Evolutionary conservation across 2,329 filamentous ascomycete genomes (phyloP).

Genomic region (Talaromyces sp.): DNA sequence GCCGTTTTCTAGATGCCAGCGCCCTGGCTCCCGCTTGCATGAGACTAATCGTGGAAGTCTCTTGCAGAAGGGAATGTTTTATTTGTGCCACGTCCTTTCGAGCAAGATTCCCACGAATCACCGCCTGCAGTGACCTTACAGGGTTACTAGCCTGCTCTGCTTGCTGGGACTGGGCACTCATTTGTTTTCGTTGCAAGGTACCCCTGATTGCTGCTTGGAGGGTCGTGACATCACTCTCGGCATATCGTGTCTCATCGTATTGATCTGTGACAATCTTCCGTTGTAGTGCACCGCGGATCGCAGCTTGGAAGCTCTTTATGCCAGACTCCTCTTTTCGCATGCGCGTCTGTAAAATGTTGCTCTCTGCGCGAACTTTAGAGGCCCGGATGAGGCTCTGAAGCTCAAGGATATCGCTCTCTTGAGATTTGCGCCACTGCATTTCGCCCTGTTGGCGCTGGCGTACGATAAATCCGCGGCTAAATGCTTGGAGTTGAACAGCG

Average conservation of each 20-base stretch:
- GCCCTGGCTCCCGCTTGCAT: constrained; percentile 43
- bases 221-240: constrained; percentile 56
- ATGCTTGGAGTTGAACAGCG: constrained; percentile 77
- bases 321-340: constrained; percentile 46
- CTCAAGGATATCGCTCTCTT: constrained; percentile 72
- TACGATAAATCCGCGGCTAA: constrained; percentile 73
- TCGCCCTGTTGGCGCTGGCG: constrained; percentile 65
- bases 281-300: constrained; percentile 53
- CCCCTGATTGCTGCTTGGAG: constrained; percentile 1
- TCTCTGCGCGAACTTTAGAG: constrained; percentile 46
- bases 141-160: constrained; percentile 57
- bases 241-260: constrained; percentile 40
- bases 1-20: constrained; percentile 41
- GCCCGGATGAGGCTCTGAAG: constrained; percentile 80
- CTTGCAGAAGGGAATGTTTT: constrained; percentile 27
- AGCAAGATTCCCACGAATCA: constrained; percentile 60
- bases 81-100: constrained; percentile 33
- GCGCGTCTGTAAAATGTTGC: constrained; percentile 44
- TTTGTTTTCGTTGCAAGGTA: constrained; percentile 58
- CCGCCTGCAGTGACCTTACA: constrained; percentile 57
- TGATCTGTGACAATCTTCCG: constrained; percentile 47
- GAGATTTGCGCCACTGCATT: constrained; percentile 71
- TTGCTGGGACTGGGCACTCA: constrained; percentile 31
- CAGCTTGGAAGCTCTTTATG: constrained; percentile 58
- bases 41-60: constrained; percentile 31